Conservation (phyloP, 2,329 filamentous ascomycete genomes). For the Pochonia chlamydosporia region DNA sequence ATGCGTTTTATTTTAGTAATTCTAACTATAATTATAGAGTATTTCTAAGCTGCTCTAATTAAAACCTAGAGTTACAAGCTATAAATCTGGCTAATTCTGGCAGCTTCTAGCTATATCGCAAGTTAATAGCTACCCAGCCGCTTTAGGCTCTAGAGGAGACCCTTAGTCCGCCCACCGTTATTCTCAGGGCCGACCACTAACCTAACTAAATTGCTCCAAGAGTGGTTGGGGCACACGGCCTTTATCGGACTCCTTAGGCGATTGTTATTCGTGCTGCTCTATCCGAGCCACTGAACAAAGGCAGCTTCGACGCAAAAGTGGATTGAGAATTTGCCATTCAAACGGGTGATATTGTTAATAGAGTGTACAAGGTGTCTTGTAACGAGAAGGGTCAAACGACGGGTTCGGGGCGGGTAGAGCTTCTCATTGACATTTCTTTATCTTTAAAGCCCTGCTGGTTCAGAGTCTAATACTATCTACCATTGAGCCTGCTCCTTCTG, state of each 20-base stretch:
- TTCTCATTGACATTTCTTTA: constrained; percentile 18
- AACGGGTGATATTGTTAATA: constrained; percentile 23
- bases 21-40: too few species aligned
- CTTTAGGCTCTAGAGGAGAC: too few species aligned
- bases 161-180: too few species aligned
- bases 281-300: constrained; percentile 11
- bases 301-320: constrained; percentile 20
- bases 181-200: neutral
- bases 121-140: too few species aligned
- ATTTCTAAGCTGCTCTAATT: too few species aligned
- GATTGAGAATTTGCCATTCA: constrained; percentile 18
- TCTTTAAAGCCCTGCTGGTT: constrained; percentile 16
- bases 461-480: constrained; percentile 19
- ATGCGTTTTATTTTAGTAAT: too few species aligned
- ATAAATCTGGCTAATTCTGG: too few species aligned
- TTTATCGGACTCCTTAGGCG: constrained; percentile 28
- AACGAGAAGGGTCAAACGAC: constrained; percentile 9
- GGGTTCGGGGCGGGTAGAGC: constrained; percentile 21
- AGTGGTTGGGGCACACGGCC: constrained; percentile 22
- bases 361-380: constrained; percentile 24
- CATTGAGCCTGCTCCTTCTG: constrained; percentile 6
- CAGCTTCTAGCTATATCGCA: too few species aligned
- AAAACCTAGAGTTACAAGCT: too few species aligned
- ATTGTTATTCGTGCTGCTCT: constrained; percentile 20
- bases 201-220: constrained; percentile 16